phyloP scores from a whole-genome alignment of 768 basidiomycete genomes.

The Phanerochaete sordida region DNA sequence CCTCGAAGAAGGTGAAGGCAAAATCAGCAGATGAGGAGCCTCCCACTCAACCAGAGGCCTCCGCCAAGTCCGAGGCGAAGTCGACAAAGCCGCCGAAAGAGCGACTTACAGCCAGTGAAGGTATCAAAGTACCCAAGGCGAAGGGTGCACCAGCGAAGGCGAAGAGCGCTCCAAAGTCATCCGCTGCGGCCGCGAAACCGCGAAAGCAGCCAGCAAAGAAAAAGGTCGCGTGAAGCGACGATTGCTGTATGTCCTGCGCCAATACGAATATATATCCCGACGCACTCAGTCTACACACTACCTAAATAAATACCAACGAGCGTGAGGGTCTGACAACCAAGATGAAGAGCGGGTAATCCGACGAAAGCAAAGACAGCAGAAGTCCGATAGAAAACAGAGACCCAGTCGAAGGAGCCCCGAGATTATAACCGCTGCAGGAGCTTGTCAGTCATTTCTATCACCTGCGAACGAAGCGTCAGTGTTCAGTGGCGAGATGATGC shows the following conservation, averaged over 20 bases:
- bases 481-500: neutral
- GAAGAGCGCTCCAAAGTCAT: neutral
- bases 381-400: neutral
- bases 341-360: neutral
- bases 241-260: neutral
- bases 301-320: neutral
- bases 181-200: neutral
- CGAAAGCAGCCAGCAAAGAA: neutral
- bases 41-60: neutral
- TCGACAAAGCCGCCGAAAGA: neutral
- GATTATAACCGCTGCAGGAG: constrained; percentile 53
- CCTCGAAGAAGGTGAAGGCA: too few species aligned
- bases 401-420: neutral
- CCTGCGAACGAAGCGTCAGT: constrained; percentile 34
- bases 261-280: neutral
- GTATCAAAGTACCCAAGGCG: neutral
- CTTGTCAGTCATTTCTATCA: constrained; percentile 61
- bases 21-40: too few species aligned
- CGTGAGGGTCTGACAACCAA: neutral
- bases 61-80: neutral
- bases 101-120: neutral
- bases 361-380: neutral
- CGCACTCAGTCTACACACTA: neutral
- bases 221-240: neutral
- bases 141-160: neutral